These are phyloP conservation scores for Akanthomyces uredinophilus DNA, from an alignment of 2,329 filamentous ascomycete genomes.

Conservation along the genomic window DNA sequence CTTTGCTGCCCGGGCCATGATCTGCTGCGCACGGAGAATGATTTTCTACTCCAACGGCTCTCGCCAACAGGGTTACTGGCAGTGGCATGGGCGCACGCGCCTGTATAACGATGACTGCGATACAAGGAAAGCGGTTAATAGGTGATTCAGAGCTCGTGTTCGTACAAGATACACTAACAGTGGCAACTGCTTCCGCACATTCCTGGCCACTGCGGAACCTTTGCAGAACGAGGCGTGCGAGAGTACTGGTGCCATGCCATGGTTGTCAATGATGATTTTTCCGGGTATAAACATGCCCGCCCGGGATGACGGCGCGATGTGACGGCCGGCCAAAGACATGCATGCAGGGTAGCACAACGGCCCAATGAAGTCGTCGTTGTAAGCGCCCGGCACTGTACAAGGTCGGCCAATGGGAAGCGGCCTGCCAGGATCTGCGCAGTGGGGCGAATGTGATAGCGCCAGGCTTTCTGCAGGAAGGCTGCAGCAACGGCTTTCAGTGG, in stretches of 20 bases:
- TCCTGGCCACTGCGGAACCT: background rate
- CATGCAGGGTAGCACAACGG: background rate
- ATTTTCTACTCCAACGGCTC: too few relatives aligned
- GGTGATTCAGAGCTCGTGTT: too few relatives aligned
- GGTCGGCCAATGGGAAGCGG: conserved; percentile 4
- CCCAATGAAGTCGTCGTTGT: conserved; percentile 10
- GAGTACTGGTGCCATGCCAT: background rate
- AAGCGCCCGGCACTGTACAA: conserved; percentile 4
- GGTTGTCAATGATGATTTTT: background rate
- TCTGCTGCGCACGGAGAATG: too few relatives aligned
- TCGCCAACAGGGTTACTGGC: too few relatives aligned
- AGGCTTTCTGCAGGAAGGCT: background rate
- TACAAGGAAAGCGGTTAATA: too few relatives aligned
- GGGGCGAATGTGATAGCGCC: conserved; percentile 16
- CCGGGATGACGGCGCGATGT: background rate
- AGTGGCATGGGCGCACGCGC: too few relatives aligned
- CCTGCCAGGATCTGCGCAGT: background rate
- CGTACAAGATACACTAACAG: too few relatives aligned
- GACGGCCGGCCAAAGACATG: conserved; percentile 4
- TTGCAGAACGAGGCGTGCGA: background rate
- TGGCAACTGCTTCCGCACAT: too few relatives aligned
- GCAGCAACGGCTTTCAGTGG: background rate
- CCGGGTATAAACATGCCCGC: background rate
- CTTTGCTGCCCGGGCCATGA: too few relatives aligned
- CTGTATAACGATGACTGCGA: too few relatives aligned